These are phyloP conservation scores for Ogataea minuta DNA, from an alignment of 805 yeast genomes.

Conservation along the genomic window DNA sequence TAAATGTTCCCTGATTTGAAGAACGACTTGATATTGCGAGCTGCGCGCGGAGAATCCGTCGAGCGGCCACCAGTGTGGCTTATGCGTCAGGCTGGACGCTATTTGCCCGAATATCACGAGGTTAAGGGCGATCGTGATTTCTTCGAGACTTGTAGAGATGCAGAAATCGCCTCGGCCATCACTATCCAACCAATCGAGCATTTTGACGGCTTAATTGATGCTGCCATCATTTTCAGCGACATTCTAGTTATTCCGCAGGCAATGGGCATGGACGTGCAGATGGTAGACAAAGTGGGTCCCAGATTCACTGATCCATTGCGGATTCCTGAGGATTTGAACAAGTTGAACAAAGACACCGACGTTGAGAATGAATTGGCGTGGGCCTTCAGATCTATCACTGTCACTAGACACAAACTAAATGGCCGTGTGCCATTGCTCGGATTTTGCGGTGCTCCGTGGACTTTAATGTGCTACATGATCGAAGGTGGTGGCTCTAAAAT, in stretches of 20 bases:
- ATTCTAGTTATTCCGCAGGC: slow-evolving; percentile 97
- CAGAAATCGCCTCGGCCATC: slow-evolving; percentile 89
- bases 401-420: slow-evolving; percentile 79
- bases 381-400: slow-evolving; percentile 92
- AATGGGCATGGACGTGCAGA: slow-evolving; percentile 91
- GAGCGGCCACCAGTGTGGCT: slow-evolving; percentile 99
- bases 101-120: slow-evolving; percentile 85
- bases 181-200: slow-evolving; percentile 95
- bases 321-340: slow-evolving; percentile 61
- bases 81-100: slow-evolving; percentile 98
- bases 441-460: slow-evolving; percentile 98
- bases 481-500: slow-evolving; percentile 96
- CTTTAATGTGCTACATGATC: slow-evolving; percentile 91
- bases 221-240: slow-evolving; percentile 95
- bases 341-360: slow-evolving; percentile 58
- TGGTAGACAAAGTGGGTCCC: slow-evolving; percentile 95
- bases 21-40: slow-evolving; percentile 88
- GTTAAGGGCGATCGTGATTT: slow-evolving; percentile 85
- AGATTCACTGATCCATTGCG: slow-evolving; percentile 87
- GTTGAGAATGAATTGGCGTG: slow-evolving; percentile 78
- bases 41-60: slow-evolving; percentile 85
- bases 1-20: slow-evolving; percentile 65
- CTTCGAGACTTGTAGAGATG: slow-evolving; percentile 92
- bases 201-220: slow-evolving; percentile 86
- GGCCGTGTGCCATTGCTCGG: slow-evolving; percentile 96